Evolutionary conservation across 305 asterid species (phyloP).

Genomic region (Fraxinus platypoda): DNA sequence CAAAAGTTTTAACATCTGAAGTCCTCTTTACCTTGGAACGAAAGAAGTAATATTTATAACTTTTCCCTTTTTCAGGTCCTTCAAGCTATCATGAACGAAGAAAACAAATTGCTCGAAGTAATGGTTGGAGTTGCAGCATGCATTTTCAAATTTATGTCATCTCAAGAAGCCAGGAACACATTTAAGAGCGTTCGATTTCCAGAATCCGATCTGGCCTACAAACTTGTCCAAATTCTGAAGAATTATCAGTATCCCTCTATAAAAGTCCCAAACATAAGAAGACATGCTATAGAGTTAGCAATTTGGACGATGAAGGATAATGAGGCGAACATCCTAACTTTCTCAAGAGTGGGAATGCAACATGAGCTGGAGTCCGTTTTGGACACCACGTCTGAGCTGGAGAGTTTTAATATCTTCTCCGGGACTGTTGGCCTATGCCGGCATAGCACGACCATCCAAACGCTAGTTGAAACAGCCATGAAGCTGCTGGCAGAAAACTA

Average conservation of each 20-base stretch:
- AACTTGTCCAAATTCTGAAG: slow-evolving; percentile 46
- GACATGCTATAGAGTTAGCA: slow-evolving; percentile 69
- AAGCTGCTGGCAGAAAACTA: slow-evolving; percentile 42
- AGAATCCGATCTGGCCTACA: slow-evolving; percentile 51
- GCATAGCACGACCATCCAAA: slow-evolving; percentile 52
- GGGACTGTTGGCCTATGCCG: slow-evolving; percentile 80
- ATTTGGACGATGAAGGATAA: slow-evolving; percentile 90
- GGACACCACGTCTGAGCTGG: slow-evolving; percentile 84
- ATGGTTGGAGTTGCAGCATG: slow-evolving; percentile 77
- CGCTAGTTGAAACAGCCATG: slow-evolving; percentile 62
- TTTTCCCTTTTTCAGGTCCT: slow-evolving; percentile 48
- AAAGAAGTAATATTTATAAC: neutral
- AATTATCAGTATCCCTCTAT: slow-evolving; percentile 55
- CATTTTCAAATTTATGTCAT: slow-evolving; percentile 57
- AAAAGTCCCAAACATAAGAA: slow-evolving; percentile 77
- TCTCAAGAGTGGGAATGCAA: slow-evolving; percentile 53
- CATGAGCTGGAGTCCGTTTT: slow-evolving; percentile 56
- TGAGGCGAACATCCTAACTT: slow-evolving; percentile 30
- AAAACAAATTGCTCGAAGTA: slow-evolving; percentile 77
- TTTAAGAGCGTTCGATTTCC: slow-evolving; percentile 40
- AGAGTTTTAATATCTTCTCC: slow-evolving; percentile 83
- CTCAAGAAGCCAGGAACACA: slow-evolving; percentile 46
- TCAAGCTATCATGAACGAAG: slow-evolving; percentile 70
- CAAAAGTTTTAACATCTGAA: neutral
- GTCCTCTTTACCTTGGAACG: neutral